Conservation (phyloP, 345 rosid species). For the Boechera stricta region DNA sequence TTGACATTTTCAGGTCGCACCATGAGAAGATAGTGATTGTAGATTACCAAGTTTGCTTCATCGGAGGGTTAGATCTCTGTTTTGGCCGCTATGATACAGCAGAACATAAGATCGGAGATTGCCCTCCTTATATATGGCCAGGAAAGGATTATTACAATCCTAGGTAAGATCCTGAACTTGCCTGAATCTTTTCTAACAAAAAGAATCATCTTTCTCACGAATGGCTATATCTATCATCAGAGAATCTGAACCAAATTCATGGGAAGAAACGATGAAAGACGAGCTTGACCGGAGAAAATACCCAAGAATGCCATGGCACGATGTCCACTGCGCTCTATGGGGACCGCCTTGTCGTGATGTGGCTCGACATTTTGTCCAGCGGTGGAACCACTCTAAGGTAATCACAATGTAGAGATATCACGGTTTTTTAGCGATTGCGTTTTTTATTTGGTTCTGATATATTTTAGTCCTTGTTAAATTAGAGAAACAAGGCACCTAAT, state of each 20-base stretch:
- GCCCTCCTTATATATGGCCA: slow-evolving; percentile 75
- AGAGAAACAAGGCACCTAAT: slow-evolving; percentile 92
- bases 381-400: slow-evolving; percentile 99
- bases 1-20: slow-evolving; percentile 73
- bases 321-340: slow-evolving; percentile 95
- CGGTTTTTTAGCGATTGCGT: not conserved
- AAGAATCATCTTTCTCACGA: slow-evolving; percentile 17
- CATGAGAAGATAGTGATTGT: slow-evolving; percentile 90
- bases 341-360: slow-evolving; percentile 94
- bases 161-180: slow-evolving; percentile 52
- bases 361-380: slow-evolving; percentile 91
- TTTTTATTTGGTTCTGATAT: not conserved
- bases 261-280: slow-evolving; percentile 91
- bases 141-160: slow-evolving; percentile 98
- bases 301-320: slow-evolving; percentile 99
- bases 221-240: slow-evolving; percentile 41
- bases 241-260: slow-evolving; percentile 96
- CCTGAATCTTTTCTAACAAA: not conserved
- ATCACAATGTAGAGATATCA: not conserved
- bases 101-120: slow-evolving; percentile 80
- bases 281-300: slow-evolving; percentile 73
- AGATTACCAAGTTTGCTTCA: slow-evolving; percentile 80
- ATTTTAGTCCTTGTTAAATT: slow-evolving; percentile 26
- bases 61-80: slow-evolving; percentile 94
- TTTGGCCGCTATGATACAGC: slow-evolving; percentile 86